Conservation (phyloP, 371 early-diverging fungal species). For the Fennellomyces sp. region DNA sequence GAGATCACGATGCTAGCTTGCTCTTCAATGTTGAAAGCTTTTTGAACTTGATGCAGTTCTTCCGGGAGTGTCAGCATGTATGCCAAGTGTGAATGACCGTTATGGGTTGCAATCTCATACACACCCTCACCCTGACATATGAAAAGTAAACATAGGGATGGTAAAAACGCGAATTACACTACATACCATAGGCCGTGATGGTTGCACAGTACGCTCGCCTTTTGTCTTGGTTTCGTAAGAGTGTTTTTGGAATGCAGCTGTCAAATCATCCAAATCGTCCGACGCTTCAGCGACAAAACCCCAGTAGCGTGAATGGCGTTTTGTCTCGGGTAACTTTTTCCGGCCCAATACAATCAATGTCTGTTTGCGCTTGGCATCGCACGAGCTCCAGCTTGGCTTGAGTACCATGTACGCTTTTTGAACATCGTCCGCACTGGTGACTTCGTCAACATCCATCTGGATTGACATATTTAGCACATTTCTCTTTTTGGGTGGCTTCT, state of each 20-base stretch:
- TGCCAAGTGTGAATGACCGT: constrained; percentile 36
- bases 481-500: too few relatives aligned
- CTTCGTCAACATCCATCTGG: constrained; percentile 25
- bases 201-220: constrained; percentile 32
- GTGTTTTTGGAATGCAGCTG: constrained; percentile 28
- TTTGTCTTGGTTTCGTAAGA: constrained; percentile 44
- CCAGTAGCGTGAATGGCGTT: constrained; percentile 34
- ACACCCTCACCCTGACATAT: constrained; percentile 34
- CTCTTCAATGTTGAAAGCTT: constrained; percentile 48
- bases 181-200: constrained; percentile 37
- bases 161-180: neutral
- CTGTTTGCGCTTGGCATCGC: constrained; percentile 15
- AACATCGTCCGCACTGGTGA: constrained; percentile 27
- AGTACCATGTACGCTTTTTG: constrained; percentile 43
- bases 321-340: constrained; percentile 27
- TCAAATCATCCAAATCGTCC: constrained; percentile 24
- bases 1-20: constrained; percentile 49
- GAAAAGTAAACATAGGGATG: neutral
- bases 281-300: constrained; percentile 40
- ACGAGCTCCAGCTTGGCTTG: constrained; percentile 35
- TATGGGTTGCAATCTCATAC: constrained; percentile 28
- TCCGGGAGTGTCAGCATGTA: constrained; percentile 41
- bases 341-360: constrained; percentile 37
- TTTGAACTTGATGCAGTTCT: constrained; percentile 41
- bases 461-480: neutral